Conservation (phyloP, 148 eudicot genomes). For the Limonium bicolor region DNA sequence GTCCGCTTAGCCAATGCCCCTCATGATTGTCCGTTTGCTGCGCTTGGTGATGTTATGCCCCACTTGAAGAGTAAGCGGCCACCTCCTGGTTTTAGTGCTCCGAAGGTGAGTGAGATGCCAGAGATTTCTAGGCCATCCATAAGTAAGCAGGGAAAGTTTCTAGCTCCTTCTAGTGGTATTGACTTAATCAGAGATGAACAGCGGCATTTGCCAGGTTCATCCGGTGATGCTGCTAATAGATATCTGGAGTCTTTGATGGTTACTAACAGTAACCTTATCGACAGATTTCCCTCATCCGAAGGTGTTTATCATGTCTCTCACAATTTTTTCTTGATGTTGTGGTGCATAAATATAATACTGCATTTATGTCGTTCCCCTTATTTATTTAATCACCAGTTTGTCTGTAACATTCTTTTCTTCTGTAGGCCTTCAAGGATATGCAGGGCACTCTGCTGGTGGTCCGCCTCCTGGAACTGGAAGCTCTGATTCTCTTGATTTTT, state of each 20-base stretch:
- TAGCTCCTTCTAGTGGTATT: conserved; percentile 23
- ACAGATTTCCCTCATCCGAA: conserved; percentile 51
- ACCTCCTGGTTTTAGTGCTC: conserved; percentile 73
- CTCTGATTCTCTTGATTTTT: conserved; percentile 35
- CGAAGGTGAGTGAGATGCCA: conserved; percentile 38
- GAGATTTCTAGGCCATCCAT: conserved; percentile 32
- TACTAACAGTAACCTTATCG: conserved; percentile 26
- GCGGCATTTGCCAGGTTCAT: conserved; percentile 27
- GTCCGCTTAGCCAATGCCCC: conserved; percentile 72
- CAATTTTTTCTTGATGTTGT: too few relatives aligned
- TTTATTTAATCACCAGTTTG: too few relatives aligned
- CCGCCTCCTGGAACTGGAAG: conserved; percentile 39
- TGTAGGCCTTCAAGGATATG: conserved; percentile 65
- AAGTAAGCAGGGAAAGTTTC: conserved; percentile 30
- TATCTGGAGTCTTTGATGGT: conserved; percentile 88
- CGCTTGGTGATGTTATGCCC: conserved; percentile 95
- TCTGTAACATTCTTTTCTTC: conserved; percentile 3
- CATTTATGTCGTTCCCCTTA: too few relatives aligned
- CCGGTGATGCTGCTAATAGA: conserved; percentile 64
- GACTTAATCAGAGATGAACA: conserved; percentile 32
- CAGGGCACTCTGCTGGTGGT: conserved; percentile 28
- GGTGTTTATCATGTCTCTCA: conserved; percentile 24
- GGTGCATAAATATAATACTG: too few relatives aligned
- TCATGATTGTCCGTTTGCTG: conserved; percentile 38
- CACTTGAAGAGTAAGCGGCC: conserved; percentile 77